Conservation (phyloP, 2,329 filamentous ascomycete species). For the Chaetomium olivaceum region DNA sequence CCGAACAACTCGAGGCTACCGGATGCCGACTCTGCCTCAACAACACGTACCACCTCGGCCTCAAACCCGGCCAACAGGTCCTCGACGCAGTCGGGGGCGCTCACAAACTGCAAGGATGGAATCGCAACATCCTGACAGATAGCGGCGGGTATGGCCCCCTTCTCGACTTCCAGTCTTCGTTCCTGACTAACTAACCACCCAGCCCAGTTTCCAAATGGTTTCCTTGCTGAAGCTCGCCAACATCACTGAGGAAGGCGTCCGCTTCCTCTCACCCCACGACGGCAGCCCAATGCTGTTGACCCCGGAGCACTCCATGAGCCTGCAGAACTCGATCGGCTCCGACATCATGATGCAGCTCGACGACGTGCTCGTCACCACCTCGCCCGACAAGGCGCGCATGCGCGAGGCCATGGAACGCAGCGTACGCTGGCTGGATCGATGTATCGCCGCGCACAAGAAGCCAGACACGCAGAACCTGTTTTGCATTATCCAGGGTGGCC, state of each 20-base stretch:
- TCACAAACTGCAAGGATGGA: constrained; percentile 93
- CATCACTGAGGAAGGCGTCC: constrained; percentile 92
- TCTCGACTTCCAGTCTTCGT: constrained; percentile 29
- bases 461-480: constrained; percentile 88
- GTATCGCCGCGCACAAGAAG: constrained; percentile 84
- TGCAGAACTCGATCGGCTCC: constrained; percentile 96
- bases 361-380: constrained; percentile 95
- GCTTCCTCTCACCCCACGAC: constrained; percentile 95
- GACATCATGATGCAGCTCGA: constrained; percentile 99
- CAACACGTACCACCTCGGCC: constrained; percentile 94
- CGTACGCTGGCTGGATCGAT: constrained; percentile 93
- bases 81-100: constrained; percentile 87
- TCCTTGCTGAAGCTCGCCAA: constrained; percentile 89
- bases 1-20: constrained; percentile 85
- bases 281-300: constrained; percentile 94
- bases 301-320: constrained; percentile 91
- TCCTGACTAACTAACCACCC: constrained; percentile 16
- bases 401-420: constrained; percentile 93
- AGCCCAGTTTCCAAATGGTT: constrained; percentile 91
- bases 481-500: constrained; percentile 95
- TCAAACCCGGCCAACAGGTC: constrained; percentile 91
- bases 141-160: constrained; percentile 62
- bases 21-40: constrained; percentile 90
- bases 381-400: constrained; percentile 84
- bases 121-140: constrained; percentile 88